These are phyloP conservation scores for Mycosarcoma maydis DNA, from an alignment of 1,284 basidiomycete species.

Conservation along the genomic window DNA sequence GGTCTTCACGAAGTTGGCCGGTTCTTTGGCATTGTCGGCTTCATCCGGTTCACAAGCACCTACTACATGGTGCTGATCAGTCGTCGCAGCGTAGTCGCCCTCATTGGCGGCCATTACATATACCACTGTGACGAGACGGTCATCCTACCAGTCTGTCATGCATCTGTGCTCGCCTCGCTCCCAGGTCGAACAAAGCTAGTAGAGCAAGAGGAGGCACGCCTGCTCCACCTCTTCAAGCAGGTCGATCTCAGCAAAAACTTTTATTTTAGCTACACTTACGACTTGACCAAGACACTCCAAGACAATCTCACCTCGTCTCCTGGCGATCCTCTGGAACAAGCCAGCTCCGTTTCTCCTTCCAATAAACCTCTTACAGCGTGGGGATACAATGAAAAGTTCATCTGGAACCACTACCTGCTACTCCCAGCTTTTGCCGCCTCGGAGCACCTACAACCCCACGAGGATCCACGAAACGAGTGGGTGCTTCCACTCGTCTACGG, in stretches of 20 bases:
- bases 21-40: conserved; percentile 73
- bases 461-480: conserved; percentile 74
- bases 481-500: conserved; percentile 92
- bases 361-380: conserved; percentile 57
- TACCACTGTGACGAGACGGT: conserved; percentile 96
- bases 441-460: conserved; percentile 31
- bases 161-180: conserved; percentile 45
- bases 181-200: conserved; percentile 56
- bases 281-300: conserved; percentile 93
- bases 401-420: conserved; percentile 96
- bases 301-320: conserved; percentile 78
- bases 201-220: conserved; percentile 67
- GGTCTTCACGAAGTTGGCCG: conserved; percentile 79
- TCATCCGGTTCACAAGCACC: conserved; percentile 64
- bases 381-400: conserved; percentile 86
- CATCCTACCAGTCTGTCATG: conserved; percentile 73
- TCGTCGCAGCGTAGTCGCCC: conserved; percentile 88
- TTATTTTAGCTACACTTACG: conserved; percentile 98
- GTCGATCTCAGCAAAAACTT: conserved; percentile 99
- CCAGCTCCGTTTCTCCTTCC: conserved; percentile 36
- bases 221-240: conserved; percentile 93
- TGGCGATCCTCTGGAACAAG: conserved; percentile 64
- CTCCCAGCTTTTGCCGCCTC: conserved; percentile 70
- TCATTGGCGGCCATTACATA: conserved; percentile 94
- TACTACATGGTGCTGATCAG: conserved; percentile 75